A percentile compares a stretch with the other conserved stretches of the same genome.
phyloP scores from a whole-genome alignment of 768 basidiomycete species.

The Rhizopogon vulgaris region DNA sequence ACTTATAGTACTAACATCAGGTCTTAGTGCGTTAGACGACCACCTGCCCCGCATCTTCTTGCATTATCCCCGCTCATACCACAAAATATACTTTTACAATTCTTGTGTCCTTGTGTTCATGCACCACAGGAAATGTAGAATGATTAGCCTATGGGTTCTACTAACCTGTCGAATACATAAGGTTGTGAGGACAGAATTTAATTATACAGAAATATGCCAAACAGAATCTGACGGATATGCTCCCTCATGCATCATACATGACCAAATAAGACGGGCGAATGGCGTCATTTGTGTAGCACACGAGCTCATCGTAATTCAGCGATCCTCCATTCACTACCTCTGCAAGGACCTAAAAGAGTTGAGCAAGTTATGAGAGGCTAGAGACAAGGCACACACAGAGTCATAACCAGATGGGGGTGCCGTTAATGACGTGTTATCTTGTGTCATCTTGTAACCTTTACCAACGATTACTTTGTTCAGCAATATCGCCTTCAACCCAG shows the following conservation, averaged over 20 bases:
- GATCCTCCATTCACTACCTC: slow-evolving; percentile 51
- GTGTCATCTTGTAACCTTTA: slow-evolving; percentile 59
- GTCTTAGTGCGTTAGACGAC: slow-evolving; percentile 33
- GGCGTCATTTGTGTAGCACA: slow-evolving; percentile 67
- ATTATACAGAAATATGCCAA: background rate
- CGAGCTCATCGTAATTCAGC: slow-evolving; percentile 65
- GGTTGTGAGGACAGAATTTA: background rate
- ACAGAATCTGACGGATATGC: background rate
- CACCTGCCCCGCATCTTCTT: slow-evolving; percentile 12
- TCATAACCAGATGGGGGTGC: slow-evolving; percentile 60
- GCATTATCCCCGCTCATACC: slow-evolving; percentile 27
- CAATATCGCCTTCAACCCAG: slow-evolving; percentile 56
- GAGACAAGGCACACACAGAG: slow-evolving; percentile 39
- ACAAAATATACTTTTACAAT: slow-evolving; percentile 6
- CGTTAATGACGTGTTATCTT: slow-evolving; percentile 49
- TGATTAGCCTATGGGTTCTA: background rate
- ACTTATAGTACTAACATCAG: slow-evolving; percentile 19
- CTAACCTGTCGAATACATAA: background rate
- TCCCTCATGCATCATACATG: slow-evolving; percentile 48
- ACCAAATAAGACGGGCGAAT: slow-evolving; percentile 68
- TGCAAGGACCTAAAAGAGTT: slow-evolving; percentile 48
- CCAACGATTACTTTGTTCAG: slow-evolving; percentile 72
- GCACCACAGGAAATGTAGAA: background rate
- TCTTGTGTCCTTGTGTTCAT: background rate
- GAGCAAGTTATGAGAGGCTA: background rate